Conservation (phyloP, 169 alveolate species). For the Plasmodium gonderi region DNA sequence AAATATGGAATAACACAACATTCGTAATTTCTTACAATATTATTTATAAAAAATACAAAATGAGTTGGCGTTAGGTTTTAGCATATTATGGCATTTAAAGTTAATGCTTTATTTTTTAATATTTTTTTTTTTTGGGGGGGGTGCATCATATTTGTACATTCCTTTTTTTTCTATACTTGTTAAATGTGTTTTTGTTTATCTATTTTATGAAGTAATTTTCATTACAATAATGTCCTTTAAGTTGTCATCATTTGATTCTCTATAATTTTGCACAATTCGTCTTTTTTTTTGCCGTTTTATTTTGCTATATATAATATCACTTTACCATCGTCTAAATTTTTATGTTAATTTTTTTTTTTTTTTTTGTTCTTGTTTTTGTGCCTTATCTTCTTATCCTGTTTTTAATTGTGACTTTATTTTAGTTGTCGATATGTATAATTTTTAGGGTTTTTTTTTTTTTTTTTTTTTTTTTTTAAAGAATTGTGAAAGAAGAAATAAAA, state of each 20-base stretch:
- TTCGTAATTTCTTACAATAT: background rate
- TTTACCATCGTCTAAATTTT: background rate
- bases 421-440: background rate
- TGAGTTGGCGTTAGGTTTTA: too few species aligned
- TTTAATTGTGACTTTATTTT: background rate
- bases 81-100: conserved; percentile 20
- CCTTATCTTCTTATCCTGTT: background rate
- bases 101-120: conserved; percentile 5
- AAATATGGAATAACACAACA: conserved; percentile 54
- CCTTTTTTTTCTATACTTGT: background rate
- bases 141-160: background rate
- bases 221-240: background rate
- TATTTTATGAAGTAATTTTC: background rate
- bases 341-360: background rate
- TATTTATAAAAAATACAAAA: too few species aligned
- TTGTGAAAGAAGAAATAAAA: background rate
- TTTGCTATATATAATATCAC: too few species aligned
- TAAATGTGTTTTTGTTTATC: background rate
- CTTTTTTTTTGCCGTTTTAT: too few species aligned
- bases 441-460: background rate
- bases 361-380: background rate
- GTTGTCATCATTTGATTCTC: background rate
- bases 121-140: background rate
- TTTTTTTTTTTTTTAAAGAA: background rate
- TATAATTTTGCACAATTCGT: background rate